phyloP scores from a whole-genome alignment of 176 grass and related monocot species.

The Bonia amplexicaulis region DNA sequence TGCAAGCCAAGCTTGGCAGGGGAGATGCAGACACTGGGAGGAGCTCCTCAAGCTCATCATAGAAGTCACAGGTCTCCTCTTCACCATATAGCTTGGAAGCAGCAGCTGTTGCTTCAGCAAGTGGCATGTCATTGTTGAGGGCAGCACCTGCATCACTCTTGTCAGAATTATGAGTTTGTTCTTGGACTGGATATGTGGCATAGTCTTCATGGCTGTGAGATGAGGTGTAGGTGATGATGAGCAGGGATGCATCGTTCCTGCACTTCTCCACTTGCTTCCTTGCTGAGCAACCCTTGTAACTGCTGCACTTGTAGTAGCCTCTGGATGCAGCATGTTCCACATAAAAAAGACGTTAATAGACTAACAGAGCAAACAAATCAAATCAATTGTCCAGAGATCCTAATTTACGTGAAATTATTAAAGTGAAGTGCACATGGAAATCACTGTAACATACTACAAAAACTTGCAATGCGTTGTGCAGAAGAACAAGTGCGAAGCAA shows the following conservation, averaged over 20 bases:
- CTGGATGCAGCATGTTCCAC: neutral
- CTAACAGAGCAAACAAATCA: neutral
- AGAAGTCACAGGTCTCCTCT: slow-evolving; percentile 19
- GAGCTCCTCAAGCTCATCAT: slow-evolving; percentile 28
- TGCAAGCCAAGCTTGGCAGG: neutral
- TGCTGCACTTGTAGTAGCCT: slow-evolving; percentile 33
- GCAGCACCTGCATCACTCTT: neutral
- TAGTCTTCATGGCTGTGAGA: slow-evolving; percentile 11
- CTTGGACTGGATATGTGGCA: neutral
- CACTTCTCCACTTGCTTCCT: slow-evolving; percentile 31
- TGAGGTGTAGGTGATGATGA: slow-evolving; percentile 35
- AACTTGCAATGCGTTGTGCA: neutral
- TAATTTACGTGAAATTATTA: neutral
- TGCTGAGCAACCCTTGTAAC: slow-evolving; percentile 17
- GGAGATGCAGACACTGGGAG: slow-evolving; percentile 16
- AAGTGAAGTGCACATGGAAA: neutral
- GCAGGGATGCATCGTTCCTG: slow-evolving; percentile 21
- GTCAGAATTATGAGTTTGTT: neutral
- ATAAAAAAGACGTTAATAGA: neutral
- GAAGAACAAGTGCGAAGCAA: neutral
- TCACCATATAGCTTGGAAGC: neutral
- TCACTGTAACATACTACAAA: neutral
- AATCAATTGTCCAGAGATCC: neutral
- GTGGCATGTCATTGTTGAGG: neutral
- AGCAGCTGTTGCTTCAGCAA: neutral